Evolutionary conservation across 2,329 filamentous ascomycete genomes (phyloP).

Genomic region (Iodosphaeria phyllophila): DNA sequence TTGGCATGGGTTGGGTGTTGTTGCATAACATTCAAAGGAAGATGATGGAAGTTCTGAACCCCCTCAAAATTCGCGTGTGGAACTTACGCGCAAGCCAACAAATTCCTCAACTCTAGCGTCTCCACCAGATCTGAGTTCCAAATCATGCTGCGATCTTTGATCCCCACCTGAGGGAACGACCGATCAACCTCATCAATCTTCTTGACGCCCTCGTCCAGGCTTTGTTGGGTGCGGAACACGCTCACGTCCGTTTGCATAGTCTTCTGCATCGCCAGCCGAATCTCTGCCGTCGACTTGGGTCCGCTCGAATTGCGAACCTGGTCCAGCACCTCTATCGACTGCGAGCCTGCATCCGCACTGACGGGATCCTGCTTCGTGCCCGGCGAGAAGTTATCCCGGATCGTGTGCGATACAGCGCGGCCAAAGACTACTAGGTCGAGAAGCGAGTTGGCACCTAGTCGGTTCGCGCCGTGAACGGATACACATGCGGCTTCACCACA

Average conservation of each 20-base stretch:
- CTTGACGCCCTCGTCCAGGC: constrained; percentile 78
- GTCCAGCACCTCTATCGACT: constrained; percentile 75
- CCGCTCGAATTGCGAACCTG: constrained; percentile 68
- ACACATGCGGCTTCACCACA: constrained; percentile 96
- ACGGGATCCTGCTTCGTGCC: constrained; percentile 65
- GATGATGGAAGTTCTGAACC: neutral
- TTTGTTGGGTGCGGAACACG: constrained; percentile 91
- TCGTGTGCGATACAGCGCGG: constrained; percentile 90
- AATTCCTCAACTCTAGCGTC: constrained; percentile 85
- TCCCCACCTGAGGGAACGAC: constrained; percentile 66
- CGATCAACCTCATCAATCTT: constrained; percentile 75
- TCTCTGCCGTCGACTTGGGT: constrained; percentile 71
- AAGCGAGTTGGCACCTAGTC: constrained; percentile 93
- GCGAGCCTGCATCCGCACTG: constrained; percentile 69
- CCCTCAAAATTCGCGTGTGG: too few relatives aligned
- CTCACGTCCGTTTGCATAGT: constrained; percentile 94
- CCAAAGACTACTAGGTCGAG: constrained; percentile 96
- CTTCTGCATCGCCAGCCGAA: constrained; percentile 90
- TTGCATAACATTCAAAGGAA: neutral
- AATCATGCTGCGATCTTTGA: constrained; percentile 98
- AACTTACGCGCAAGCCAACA: constrained; percentile 88
- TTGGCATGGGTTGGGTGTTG: neutral
- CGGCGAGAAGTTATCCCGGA: constrained; percentile 83
- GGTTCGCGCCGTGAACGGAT: constrained; percentile 95
- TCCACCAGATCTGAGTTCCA: constrained; percentile 98